phyloP scores from a whole-genome alignment of 2,329 filamentous ascomycete species.

The Didymella keratinophila region DNA sequence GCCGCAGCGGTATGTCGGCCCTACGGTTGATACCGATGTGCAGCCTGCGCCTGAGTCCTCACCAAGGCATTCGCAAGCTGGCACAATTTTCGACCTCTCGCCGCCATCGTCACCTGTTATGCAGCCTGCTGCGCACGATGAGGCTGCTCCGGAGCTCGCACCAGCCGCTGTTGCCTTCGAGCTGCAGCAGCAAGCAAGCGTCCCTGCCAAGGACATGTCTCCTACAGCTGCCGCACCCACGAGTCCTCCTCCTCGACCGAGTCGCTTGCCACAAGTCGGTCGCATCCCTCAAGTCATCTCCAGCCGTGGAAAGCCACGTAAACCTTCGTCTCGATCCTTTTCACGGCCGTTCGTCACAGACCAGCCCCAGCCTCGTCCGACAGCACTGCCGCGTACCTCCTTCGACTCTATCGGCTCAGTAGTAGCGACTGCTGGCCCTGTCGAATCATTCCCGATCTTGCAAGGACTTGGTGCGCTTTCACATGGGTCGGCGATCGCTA shows the following conservation, averaged over 20 bases:
- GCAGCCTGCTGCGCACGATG: constrained; percentile 26
- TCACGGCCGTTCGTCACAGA: constrained; percentile 75
- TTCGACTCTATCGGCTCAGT: constrained; percentile 42
- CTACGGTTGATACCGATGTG: constrained; percentile 35
- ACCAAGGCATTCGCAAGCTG: constrained; percentile 32
- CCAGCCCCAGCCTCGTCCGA: constrained; percentile 55
- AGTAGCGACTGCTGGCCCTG: constrained; percentile 38
- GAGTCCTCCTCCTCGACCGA: constrained; percentile 57
- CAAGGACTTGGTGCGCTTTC: constrained; percentile 45
- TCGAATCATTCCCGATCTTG: constrained; percentile 47
- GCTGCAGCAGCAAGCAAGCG: constrained; percentile 8
- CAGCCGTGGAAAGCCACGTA: constrained; percentile 67
- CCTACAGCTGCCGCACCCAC: constrained; percentile 38
- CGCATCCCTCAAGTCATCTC: constrained; percentile 85
- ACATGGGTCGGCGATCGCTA: constrained; percentile 51
- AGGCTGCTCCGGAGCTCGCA: constrained; percentile 1
- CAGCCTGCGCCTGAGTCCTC: constrained; percentile 14
- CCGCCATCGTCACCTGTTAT: constrained; percentile 39
- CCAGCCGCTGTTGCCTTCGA: constrained; percentile 3
- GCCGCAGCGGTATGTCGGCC: constrained; percentile 27
- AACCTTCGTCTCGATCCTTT: constrained; percentile 79
- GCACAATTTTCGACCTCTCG: constrained; percentile 48
- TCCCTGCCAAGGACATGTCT: constrained; percentile 23
- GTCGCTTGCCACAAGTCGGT: constrained; percentile 79
- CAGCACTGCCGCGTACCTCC: constrained; percentile 42